A percentile compares a stretch with the other conserved stretches of the same genome.
phyloP scores from a whole-genome alignment of 1,139 yeast genomes.

The Debaryomyces fabryi region DNA sequence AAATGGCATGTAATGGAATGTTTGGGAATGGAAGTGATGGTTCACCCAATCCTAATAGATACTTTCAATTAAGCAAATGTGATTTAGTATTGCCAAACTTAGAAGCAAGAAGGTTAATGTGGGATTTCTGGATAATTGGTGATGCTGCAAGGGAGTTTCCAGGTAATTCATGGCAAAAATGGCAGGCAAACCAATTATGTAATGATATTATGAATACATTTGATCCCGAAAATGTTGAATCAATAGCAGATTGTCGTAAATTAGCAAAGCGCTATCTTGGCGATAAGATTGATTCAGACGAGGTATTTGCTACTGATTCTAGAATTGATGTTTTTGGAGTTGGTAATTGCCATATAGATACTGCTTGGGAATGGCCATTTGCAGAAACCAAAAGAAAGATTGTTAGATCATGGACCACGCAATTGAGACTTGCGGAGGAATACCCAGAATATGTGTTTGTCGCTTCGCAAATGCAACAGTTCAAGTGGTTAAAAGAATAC shows the following conservation, averaged over 20 bases:
- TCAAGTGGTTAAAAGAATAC: conserved; percentile 83
- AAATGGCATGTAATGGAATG: conserved; percentile 94
- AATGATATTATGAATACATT: conserved; percentile 82
- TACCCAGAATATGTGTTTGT: conserved; percentile 94
- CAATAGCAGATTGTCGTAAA: conserved; percentile 64
- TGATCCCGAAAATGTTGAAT: conserved; percentile 53
- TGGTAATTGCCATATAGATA: conserved; percentile 96
- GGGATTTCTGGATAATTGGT: conserved; percentile 85
- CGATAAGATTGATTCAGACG: conserved; percentile 57
- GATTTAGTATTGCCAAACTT: conserved; percentile 82
- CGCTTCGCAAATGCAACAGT: conserved; percentile 96
- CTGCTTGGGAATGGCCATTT: conserved; percentile 98
- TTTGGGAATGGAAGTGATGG: conserved; percentile 77
- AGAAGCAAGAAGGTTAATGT: conserved; percentile 73
- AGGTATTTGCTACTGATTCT: conserved; percentile 51
- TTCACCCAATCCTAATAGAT: conserved; percentile 64
- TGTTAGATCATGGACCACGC: conserved; percentile 95
- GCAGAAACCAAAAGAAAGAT: conserved; percentile 92
- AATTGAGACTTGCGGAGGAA: conserved; percentile 76
- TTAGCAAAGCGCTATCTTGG: conserved; percentile 72
- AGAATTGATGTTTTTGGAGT: conserved; percentile 67
- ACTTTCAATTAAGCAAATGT: conserved; percentile 66
- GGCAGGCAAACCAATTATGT: conserved; percentile 76
- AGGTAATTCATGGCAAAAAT: conserved; percentile 77
- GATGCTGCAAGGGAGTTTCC: conserved; percentile 90